A percentile compares a stretch with the other conserved stretches of the same genome.
phyloP scores from a whole-genome alignment of 2,329 filamentous ascomycete species.

The Neonectria punicea region DNA sequence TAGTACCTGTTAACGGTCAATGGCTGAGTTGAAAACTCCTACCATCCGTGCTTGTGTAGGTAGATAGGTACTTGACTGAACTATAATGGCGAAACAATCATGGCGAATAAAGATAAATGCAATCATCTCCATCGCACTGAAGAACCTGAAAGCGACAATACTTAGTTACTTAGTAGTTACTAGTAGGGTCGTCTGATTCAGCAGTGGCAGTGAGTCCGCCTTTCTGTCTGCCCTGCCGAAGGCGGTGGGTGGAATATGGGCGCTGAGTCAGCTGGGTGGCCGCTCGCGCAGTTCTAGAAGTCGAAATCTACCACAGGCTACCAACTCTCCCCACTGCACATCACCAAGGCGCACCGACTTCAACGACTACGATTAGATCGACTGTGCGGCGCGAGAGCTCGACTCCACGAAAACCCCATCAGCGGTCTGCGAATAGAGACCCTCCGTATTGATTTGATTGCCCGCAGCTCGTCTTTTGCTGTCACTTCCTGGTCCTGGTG shows the following conservation, averaged over 20 bases:
- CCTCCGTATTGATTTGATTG: slow-evolving; percentile 23
- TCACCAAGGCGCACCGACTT: slow-evolving; percentile 41
- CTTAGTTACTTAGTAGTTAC: no score
- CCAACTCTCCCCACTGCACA: slow-evolving; percentile 54
- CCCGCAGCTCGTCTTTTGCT: slow-evolving; percentile 8
- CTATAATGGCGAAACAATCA: not conserved
- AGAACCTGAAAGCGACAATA: not conserved
- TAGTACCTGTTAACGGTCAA: not conserved
- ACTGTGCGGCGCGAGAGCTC: slow-evolving; percentile 23
- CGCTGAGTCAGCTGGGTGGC: slow-evolving; percentile 38
- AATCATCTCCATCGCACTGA: not conserved
- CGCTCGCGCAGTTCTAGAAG: slow-evolving; percentile 39
- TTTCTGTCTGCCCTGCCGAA: not conserved
- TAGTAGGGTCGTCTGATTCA: slow-evolving; percentile 5
- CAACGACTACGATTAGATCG: slow-evolving; percentile 27
- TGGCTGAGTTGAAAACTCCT: not conserved
- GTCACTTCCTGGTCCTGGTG: slow-evolving; percentile 23
- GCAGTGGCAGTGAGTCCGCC: slow-evolving; percentile 1
- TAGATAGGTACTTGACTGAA: not conserved
- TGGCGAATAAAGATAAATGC: not conserved
- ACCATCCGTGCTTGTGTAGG: no score
- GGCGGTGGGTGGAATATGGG: slow-evolving; percentile 18
- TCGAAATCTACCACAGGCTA: slow-evolving; percentile 45
- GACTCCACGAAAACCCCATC: slow-evolving; percentile 22
- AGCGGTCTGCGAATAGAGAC: slow-evolving; percentile 6